Evolutionary conservation across 192 early-diverging fungal genomes (phyloP), one percentile per base, ranked within the genome.

Genomic region (Coemansia sp.): DNA sequence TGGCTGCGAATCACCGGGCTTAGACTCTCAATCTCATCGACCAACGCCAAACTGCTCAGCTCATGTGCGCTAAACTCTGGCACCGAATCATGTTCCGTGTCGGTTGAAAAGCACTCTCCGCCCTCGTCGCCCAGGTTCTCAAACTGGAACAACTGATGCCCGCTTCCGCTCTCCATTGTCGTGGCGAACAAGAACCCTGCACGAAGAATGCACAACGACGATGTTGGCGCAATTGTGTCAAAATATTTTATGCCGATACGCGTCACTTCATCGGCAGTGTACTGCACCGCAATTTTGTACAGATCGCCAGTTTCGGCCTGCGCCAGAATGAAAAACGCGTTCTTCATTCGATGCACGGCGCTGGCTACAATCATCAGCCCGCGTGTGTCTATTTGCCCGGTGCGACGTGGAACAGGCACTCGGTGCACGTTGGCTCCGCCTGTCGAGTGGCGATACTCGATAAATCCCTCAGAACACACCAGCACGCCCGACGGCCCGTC

Each of bases 401-500:
- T 83, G 14, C 95, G 87, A 23, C 91, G 85, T 19, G 94, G 95
- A 51, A 98, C 94, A 32, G 90, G 87, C 2, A 94, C 85, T 6
- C 86, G 81, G 39, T 85, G 82, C 32, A 86, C 85, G 14, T 79
- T 63, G 38, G 81, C 75, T 2, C 24, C 37, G 47, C 35, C 54
- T 39, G 85, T 86, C 62, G 87, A 87, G 72, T 98, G 93, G 32
- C 82, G 82, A 81, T 93, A 99, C 7, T 92, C 88, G 29, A 99
- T 92, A 23, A 80, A 87, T 49, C 94, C 89, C 66, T 94, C 94
- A 3, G 90, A 86, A 79, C 98, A 98, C 14, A 98, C 98, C 18
- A 99, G 75, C 19, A 99, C 98, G 54, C 98, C 98, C 24, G 91
- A 92, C 10, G 98, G 98, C 22, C 98, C 98, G 75, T 98, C 96